These are phyloP conservation scores for Corchorus olitorius DNA, from an alignment of 345 rosid species.

Conservation along the genomic window DNA sequence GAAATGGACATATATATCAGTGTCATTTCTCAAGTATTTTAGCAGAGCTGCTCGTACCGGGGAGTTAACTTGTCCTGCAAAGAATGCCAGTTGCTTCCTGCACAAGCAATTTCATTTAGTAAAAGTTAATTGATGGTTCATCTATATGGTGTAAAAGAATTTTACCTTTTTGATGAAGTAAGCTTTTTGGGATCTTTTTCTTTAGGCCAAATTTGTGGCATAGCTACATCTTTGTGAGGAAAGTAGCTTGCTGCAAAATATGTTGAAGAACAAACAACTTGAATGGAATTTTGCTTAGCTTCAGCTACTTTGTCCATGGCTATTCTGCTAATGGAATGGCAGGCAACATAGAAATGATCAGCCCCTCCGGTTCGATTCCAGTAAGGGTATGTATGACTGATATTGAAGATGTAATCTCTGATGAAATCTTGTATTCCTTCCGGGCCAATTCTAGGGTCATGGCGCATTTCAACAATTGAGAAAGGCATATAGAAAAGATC, in stretches of 20 bases:
- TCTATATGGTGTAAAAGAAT: neutral
- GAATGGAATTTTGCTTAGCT: slow-evolving; percentile 50
- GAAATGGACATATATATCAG: slow-evolving; percentile 44
- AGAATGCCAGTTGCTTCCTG: slow-evolving; percentile 58
- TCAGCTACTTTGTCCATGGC: slow-evolving; percentile 42
- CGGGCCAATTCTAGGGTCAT: slow-evolving; percentile 45
- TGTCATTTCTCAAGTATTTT: slow-evolving; percentile 46
- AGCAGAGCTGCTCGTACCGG: slow-evolving; percentile 46
- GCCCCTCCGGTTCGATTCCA: slow-evolving; percentile 59
- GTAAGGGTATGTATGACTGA: slow-evolving; percentile 46
- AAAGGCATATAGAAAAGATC: slow-evolving; percentile 62
- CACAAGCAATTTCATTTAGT: neutral
- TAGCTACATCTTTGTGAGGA: slow-evolving; percentile 52
- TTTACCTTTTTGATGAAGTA: slow-evolving; percentile 21
- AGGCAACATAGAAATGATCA: slow-evolving; percentile 57
- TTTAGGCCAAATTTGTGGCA: slow-evolving; percentile 63
- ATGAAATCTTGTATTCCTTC: slow-evolving; percentile 44
- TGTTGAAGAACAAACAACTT: slow-evolving; percentile 56
- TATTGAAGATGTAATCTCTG: slow-evolving; percentile 39
- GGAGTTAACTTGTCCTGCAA: slow-evolving; percentile 55
- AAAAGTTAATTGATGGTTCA: too few relatives aligned
- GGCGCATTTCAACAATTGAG: slow-evolving; percentile 51
- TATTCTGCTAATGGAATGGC: slow-evolving; percentile 47
- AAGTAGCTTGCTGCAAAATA: slow-evolving; percentile 45
- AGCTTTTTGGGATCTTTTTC: neutral